These are phyloP conservation scores for Fusarium siculi DNA, from an alignment of 2,329 filamentous ascomycete genomes.

Conservation along the genomic window DNA sequence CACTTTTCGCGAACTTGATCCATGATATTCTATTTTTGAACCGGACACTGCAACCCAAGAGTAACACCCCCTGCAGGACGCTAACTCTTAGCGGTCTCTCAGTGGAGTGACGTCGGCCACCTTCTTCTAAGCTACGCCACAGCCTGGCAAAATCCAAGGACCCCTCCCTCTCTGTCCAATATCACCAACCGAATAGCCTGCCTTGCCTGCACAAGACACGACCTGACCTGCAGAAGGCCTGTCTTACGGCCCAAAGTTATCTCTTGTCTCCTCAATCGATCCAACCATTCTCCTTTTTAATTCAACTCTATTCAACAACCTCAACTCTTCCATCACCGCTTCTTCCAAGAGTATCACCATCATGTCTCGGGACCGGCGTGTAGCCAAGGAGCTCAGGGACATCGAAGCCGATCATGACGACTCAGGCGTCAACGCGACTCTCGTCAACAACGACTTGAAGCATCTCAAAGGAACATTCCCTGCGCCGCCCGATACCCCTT, in stretches of 20 bases:
- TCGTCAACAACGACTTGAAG: conserved; percentile 75
- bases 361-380: conserved; percentile 62
- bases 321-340: neutral
- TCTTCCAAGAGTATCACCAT: conserved; percentile 51
- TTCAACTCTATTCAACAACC: neutral
- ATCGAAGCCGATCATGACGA: conserved; percentile 76
- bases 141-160: conserved; percentile 23
- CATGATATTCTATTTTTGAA: conserved; percentile 26
- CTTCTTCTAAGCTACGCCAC: conserved; percentile 7
- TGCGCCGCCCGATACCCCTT: conserved; percentile 92
- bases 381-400: conserved; percentile 81
- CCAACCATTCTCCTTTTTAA: neutral
- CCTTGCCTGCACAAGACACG: conserved; percentile 16
- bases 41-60: neutral
- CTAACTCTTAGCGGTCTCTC: conserved; percentile 28
- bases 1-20: neutral
- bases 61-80: conserved; percentile 24
- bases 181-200: conserved; percentile 8
- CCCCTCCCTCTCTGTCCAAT: conserved; percentile 22
- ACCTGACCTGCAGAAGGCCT: conserved; percentile 16
- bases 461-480: conserved; percentile 85
- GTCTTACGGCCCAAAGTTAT: neutral
- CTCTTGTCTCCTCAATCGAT: neutral
- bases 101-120: conserved; percentile 34
- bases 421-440: conserved; percentile 79